phyloP scores from a whole-genome alignment of 371 early-diverging fungal species.

The Neoconidiobolus thromboides region DNA sequence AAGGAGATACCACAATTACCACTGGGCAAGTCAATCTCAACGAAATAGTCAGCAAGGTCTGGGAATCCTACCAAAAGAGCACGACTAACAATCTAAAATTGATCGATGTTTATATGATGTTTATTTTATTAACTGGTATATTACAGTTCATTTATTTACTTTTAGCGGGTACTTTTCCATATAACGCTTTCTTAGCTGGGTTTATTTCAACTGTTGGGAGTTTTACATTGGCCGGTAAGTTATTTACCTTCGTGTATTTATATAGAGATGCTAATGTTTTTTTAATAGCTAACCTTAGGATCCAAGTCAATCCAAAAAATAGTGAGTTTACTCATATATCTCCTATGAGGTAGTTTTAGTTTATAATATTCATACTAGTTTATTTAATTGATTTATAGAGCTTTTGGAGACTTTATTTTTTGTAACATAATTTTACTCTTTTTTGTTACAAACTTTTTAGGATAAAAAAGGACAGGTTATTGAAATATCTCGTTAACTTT shows the following conservation, averaged over 20 bases:
- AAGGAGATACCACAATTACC: too few relatives aligned
- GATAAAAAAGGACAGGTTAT: constrained; percentile 16
- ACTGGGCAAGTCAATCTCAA: too few relatives aligned
- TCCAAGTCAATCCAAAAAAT: constrained; percentile 53
- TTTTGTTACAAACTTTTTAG: constrained; percentile 59
- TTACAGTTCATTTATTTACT: constrained; percentile 72
- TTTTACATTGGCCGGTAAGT: constrained; percentile 79
- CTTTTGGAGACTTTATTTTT: constrained; percentile 57
- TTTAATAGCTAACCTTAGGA: constrained; percentile 31
- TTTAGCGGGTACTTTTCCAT: constrained; percentile 81
- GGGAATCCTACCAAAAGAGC: constrained; percentile 23
- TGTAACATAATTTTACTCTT: constrained; percentile 44
- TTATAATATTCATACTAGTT: background rate
- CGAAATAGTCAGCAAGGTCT: too few relatives aligned
- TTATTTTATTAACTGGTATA: constrained; percentile 66
- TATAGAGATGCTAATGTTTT: background rate
- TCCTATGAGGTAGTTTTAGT: constrained; percentile 27
- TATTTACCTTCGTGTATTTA: background rate
- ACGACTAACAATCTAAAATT: constrained; percentile 66
- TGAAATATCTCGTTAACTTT: too few relatives aligned
- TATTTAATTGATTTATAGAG: constrained; percentile 17
- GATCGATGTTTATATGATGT: constrained; percentile 80
- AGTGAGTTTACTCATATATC: constrained; percentile 23
- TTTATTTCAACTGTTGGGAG: constrained; percentile 81
- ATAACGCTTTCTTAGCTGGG: constrained; percentile 89